Evolutionary conservation across 2,329 filamentous ascomycete species (phyloP).

Genomic region (Exophiala sp.): DNA sequence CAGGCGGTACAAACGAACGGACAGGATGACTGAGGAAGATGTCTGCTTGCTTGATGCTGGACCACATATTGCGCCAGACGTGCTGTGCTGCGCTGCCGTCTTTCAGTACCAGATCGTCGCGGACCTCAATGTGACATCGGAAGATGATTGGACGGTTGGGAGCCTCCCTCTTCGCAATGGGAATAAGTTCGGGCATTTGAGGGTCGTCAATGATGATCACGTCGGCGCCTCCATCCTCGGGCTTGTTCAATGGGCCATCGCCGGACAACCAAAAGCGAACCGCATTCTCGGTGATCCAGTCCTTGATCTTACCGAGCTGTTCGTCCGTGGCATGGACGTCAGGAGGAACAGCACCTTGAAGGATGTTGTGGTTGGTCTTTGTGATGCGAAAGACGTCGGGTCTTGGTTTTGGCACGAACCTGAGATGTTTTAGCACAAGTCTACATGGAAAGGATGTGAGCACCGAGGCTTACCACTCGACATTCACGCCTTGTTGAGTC

Average conservation of each 20-base stretch:
- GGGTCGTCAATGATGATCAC: slow-evolving; percentile 77
- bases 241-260: slow-evolving; percentile 60
- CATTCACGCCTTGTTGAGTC: slow-evolving; percentile 62
- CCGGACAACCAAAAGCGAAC: slow-evolving; percentile 67
- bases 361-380: slow-evolving; percentile 84
- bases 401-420: slow-evolving; percentile 72
- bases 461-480: slow-evolving; percentile 63
- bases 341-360: slow-evolving; percentile 70
- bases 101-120: slow-evolving; percentile 65
- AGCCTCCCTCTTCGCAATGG: slow-evolving; percentile 67
- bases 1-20: slow-evolving; percentile 67
- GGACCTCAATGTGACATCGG: slow-evolving; percentile 78
- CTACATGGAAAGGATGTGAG: neutral
- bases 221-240: slow-evolving; percentile 69
- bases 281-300: slow-evolving; percentile 72
- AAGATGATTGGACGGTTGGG: slow-evolving; percentile 75
- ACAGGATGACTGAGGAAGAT: slow-evolving; percentile 82
- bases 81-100: slow-evolving; percentile 65
- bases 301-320: slow-evolving; percentile 60
- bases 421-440: slow-evolving; percentile 27
- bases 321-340: slow-evolving; percentile 62
- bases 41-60: slow-evolving; percentile 66
- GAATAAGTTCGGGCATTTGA: slow-evolving; percentile 77
- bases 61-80: slow-evolving; percentile 73
- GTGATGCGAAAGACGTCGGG: slow-evolving; percentile 78